A percentile compares a stretch with the other conserved stretches of the same genome.
Conservation (phyloP, 805 yeast species). For the Ogataea salicorniae region DNA sequence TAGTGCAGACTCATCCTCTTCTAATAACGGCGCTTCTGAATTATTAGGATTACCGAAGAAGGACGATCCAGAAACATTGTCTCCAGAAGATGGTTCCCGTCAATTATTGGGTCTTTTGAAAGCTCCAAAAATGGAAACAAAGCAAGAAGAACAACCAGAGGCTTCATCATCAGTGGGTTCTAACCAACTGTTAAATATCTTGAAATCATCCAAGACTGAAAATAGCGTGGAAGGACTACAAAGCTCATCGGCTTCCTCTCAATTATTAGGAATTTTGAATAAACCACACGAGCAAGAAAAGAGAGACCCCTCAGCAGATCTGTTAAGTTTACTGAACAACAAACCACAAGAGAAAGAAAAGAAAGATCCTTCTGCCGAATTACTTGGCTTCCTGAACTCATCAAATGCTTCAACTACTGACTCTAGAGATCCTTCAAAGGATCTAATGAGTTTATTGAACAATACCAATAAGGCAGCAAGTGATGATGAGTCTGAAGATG, state of each 20-base stretch:
- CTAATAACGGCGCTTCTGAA: conserved; percentile 4
- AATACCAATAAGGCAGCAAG: neutral
- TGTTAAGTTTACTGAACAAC: conserved; percentile 1
- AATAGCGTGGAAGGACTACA: too few relatives aligned
- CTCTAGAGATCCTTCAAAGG: neutral
- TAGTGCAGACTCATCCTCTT: neutral
- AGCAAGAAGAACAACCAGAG: neutral
- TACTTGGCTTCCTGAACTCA: neutral
- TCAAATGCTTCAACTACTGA: neutral
- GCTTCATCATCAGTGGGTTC: neutral
- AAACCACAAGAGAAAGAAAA: neutral
- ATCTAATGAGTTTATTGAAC: conserved; percentile 2
- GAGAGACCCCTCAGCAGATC: neutral
- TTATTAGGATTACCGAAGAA: conserved; percentile 2
- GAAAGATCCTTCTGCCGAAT: neutral
- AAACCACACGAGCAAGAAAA: neutral
- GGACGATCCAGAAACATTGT: neutral
- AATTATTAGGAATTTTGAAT: neutral
- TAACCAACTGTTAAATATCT: conserved; percentile 1
- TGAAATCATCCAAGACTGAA: neutral
- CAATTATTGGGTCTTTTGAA: conserved; percentile 11
- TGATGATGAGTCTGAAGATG: neutral
- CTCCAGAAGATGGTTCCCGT: neutral
- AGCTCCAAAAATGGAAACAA: conserved; percentile 2
- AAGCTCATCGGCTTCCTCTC: neutral